phyloP scores from a whole-genome alignment of 352 stramenopile genomes.

The Pythium monospermum region DNA sequence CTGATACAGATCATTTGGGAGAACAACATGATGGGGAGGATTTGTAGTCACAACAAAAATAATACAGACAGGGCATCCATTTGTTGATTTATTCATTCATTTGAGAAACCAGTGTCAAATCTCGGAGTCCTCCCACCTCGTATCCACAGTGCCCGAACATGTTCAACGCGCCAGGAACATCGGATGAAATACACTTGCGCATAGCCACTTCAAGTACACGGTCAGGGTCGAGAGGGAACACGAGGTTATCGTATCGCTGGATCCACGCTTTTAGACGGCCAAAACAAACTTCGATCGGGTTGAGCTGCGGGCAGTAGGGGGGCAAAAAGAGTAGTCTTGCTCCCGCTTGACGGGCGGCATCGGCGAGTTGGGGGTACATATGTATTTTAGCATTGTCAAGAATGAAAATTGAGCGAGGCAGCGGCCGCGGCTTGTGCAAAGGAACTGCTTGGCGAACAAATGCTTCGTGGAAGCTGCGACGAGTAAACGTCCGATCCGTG shows the following conservation, averaged over 20 bases:
- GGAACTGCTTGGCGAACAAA: no score
- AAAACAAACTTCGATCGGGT: conserved; percentile 21
- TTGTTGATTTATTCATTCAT: background rate
- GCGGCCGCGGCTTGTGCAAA: no score
- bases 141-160: conserved; percentile 3
- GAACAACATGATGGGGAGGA: background rate
- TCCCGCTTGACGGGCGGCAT: conserved; percentile 92
- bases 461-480: no score
- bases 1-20: background rate
- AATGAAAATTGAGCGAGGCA: conserved; percentile 81
- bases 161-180: background rate
- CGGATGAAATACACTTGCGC: conserved; percentile 12
- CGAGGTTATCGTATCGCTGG: conserved; percentile 7
- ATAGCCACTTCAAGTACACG: conserved; percentile 9
- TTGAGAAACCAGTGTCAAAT: background rate
- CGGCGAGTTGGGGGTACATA: conserved; percentile 90
- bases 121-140: background rate
- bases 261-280: conserved; percentile 24
- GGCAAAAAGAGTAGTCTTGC: conserved; percentile 41
- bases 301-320: conserved; percentile 23
- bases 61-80: background rate
- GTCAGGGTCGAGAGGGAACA: conserved; percentile 14
- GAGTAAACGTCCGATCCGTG: no score
- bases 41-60: background rate
- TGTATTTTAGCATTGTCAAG: conserved; percentile 54